phyloP scores from a whole-genome alignment of 2,329 filamentous ascomycete species.

The Colletotrichum limetticola region DNA sequence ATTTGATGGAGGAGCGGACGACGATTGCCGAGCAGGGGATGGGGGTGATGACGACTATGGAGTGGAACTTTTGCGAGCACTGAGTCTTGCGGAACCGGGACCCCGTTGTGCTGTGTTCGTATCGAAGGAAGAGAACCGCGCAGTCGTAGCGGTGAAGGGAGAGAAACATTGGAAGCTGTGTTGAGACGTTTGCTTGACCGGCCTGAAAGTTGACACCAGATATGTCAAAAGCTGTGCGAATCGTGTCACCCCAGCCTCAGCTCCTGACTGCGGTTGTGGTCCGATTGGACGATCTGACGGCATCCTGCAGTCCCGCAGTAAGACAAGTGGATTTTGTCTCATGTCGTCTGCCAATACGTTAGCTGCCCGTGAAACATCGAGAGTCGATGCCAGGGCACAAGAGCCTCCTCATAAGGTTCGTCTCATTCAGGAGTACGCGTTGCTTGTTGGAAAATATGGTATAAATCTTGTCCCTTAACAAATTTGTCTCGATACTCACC shows the following conservation, averaged over 20 bases:
- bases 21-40: not conserved
- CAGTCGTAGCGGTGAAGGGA: not conserved
- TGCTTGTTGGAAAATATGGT: too few relatives aligned
- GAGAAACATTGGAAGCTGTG: not conserved
- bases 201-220: not conserved
- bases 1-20: conserved; percentile 43
- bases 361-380: not conserved
- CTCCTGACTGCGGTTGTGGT: not conserved
- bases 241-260: not conserved
- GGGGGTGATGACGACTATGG: not conserved
- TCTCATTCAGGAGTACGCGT: not conserved
- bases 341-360: not conserved
- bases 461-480: too few relatives aligned
- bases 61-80: conserved; percentile 42
- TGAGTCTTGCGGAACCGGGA: not conserved
- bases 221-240: not conserved
- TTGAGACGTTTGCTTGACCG: not conserved
- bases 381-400: not conserved
- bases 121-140: not conserved
- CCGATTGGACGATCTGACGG: not conserved
- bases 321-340: not conserved
- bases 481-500: too few relatives aligned
- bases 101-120: too few relatives aligned
- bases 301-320: not conserved
- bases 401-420: not conserved